Percentiles rank a stretch among this genome's conserved stretches.
phyloP scores from a whole-genome alignment of 2,329 filamentous ascomycete species.

The Daldinia eschscholtzii region DNA sequence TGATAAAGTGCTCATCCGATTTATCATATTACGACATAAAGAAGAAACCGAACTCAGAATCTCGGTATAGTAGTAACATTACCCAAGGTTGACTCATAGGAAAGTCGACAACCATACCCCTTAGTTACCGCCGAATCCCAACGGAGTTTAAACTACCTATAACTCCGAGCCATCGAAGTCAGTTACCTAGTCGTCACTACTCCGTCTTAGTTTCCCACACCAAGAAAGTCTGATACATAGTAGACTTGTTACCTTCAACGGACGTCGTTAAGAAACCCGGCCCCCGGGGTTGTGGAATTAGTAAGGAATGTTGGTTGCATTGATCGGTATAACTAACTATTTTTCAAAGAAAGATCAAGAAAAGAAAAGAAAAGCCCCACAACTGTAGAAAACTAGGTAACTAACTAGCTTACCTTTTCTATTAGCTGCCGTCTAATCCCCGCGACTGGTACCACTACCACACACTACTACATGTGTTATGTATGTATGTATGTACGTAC shows the following conservation, averaged over 20 bases:
- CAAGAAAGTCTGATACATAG: background rate
- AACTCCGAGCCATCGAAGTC: background rate
- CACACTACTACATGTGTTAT: background rate
- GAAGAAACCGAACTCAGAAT: background rate
- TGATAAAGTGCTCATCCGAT: background rate
- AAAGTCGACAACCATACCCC: background rate
- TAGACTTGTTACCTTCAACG: background rate
- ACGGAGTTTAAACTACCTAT: background rate
- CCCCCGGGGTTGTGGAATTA: slow-evolving; percentile 6
- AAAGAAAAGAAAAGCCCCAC: too few species aligned
- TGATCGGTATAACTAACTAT: too few species aligned
- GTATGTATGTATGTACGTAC: slow-evolving; percentile 1
- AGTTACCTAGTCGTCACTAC: background rate
- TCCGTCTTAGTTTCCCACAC: slow-evolving; percentile 2
- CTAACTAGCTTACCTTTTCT: background rate
- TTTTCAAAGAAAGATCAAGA: background rate
- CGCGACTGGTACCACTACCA: background rate
- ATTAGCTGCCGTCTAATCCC: slow-evolving; percentile 4
- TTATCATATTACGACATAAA: background rate
- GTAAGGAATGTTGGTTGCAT: background rate
- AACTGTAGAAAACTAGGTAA: too few species aligned
- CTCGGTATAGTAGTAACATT: background rate
- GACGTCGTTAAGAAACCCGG: background rate
- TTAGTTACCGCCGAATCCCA: background rate
- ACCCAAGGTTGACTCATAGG: background rate